Percentiles rank a stretch among this genome's conserved stretches.
Conservation (phyloP, 148 eudicot species). For the Silene latifolia region DNA sequence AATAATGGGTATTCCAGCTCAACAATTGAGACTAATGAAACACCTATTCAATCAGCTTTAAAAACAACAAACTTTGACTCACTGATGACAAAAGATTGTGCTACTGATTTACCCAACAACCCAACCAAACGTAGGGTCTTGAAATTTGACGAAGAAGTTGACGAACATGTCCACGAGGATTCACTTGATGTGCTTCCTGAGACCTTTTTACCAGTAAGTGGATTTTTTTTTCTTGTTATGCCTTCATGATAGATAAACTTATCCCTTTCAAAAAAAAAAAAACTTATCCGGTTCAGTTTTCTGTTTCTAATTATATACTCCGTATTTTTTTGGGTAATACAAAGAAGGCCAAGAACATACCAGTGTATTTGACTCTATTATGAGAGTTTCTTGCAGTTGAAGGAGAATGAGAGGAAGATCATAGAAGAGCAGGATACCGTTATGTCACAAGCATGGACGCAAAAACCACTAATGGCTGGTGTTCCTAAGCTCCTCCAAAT, state of each 20-base stretch:
- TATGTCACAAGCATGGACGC: conserved; percentile 51
- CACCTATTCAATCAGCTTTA: neutral
- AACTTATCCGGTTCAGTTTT: no score
- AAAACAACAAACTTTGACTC: conserved; percentile 36
- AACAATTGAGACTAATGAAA: neutral
- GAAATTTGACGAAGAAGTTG: conserved; percentile 39
- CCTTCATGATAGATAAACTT: no score
- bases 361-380: neutral
- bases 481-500: conserved; percentile 68
- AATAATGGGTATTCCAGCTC: neutral
- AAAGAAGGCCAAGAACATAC: neutral
- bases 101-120: conserved; percentile 36
- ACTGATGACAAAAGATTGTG: conserved; percentile 47
- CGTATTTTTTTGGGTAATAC: neutral
- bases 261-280: no score
- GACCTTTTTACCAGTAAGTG: neutral
- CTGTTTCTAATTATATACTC: no score
- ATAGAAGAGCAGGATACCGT: neutral
- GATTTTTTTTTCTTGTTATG: neutral
- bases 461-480: conserved; percentile 46
- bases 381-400: neutral
- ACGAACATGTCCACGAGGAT: conserved; percentile 7
- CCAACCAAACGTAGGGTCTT: conserved; percentile 41
- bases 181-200: neutral
- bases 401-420: neutral